phyloP scores from a whole-genome alignment of 306 rosid species.

The Pueraria montana region DNA sequence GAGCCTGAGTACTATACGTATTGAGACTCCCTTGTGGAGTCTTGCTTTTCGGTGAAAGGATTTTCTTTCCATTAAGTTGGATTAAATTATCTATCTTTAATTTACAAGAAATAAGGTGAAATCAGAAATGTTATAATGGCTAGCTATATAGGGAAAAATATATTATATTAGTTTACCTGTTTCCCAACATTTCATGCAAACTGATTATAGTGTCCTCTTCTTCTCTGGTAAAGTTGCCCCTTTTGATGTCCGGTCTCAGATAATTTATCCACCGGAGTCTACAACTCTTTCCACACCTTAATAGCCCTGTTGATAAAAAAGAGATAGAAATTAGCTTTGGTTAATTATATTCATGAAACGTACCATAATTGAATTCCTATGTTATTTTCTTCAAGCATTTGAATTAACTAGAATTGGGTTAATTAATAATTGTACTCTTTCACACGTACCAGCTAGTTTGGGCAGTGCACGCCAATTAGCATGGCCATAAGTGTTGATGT shows the following conservation, averaged over 20 bases:
- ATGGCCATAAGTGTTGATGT: constrained; percentile 74
- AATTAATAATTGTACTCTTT: neutral
- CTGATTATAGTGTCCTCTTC: constrained; percentile 82
- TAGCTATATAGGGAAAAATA: neutral
- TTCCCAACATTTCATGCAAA: constrained; percentile 79
- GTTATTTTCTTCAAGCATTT: neutral
- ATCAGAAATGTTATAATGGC: neutral
- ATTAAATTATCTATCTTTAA: neutral
- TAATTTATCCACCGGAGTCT: constrained; percentile 88
- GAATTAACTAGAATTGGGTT: neutral
- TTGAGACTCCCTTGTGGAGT: neutral
- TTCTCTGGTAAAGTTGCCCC: constrained; percentile 81
- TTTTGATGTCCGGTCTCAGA: constrained; percentile 87
- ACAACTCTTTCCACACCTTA: constrained; percentile 95
- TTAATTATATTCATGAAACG: neutral
- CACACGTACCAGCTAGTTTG: constrained; percentile 76
- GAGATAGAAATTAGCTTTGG: neutral
- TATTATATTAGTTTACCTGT: constrained; percentile 55
- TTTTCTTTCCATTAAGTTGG: neutral
- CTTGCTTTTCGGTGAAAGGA: neutral
- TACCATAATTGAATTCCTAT: neutral
- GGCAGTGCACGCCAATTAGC: constrained; percentile 96
- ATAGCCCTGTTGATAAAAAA: constrained; percentile 59
- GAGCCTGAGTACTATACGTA: neutral
- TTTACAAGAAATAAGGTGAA: neutral